phyloP scores from a whole-genome alignment of 768 basidiomycete genomes.

The Goffeauzyma gilvescens region DNA sequence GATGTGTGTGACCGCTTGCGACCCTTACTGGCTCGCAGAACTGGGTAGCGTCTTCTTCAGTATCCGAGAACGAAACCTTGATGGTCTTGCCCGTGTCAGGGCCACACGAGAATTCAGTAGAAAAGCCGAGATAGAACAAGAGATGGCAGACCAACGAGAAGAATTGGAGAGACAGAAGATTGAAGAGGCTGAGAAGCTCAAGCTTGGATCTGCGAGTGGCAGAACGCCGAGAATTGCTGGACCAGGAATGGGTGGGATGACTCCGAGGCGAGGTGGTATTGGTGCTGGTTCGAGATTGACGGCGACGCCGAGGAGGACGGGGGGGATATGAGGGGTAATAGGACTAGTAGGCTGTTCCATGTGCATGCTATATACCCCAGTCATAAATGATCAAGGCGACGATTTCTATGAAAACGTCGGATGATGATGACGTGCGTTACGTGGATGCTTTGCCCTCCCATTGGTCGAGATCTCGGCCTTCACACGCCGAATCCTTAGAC shows the following conservation, averaged over 20 bases:
- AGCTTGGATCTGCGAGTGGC: constrained; percentile 18
- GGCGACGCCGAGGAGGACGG: constrained; percentile 25
- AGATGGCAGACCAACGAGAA: constrained; percentile 49
- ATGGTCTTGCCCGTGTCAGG: constrained; percentile 48
- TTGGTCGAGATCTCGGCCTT: no score
- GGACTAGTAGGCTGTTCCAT: no score
- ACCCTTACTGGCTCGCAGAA: constrained; percentile 93
- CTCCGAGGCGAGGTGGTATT: constrained; percentile 29
- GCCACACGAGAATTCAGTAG: constrained; percentile 79
- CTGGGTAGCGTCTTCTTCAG: constrained; percentile 93
- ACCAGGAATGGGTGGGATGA: constrained; percentile 13
- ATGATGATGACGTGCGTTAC: no score
- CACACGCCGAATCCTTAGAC: no score
- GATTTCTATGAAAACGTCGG: no score
- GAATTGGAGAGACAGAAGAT: constrained; percentile 17
- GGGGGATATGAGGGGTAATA: constrained; percentile 19
- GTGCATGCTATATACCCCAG: no score
- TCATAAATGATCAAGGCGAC: no score
- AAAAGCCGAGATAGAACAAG: constrained; percentile 72
- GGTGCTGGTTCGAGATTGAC: constrained; percentile 25
- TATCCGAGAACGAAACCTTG: constrained; percentile 93
- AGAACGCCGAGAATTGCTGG: constrained; percentile 27
- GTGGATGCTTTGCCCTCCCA: no score
- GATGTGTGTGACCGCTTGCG: constrained; percentile 96
- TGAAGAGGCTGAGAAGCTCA: constrained; percentile 20